Conservation (phyloP, 2,329 filamentous ascomycete genomes). For the Emericellopsis atlantica region DNA sequence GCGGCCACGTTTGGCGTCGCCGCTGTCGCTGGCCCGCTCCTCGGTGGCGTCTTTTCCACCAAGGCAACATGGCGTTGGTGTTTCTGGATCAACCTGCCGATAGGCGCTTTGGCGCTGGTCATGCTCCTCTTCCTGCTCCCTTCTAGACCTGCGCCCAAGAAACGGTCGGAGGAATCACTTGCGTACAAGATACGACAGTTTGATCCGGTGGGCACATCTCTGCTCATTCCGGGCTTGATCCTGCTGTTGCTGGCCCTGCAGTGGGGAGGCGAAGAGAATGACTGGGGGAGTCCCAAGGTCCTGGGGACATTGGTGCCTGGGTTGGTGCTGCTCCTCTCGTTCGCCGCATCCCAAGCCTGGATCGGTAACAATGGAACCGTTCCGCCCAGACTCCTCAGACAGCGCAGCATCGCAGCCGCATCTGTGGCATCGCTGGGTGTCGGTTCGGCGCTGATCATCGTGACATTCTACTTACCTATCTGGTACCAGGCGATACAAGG, state of each 20-base stretch:
- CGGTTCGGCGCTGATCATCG: background rate
- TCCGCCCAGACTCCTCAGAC: conserved; percentile 55
- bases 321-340: conserved; percentile 22
- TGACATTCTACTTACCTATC: conserved; percentile 24
- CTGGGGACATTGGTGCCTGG: conserved; percentile 28
- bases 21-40: conserved; percentile 3
- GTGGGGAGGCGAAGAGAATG: conserved; percentile 22
- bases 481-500: conserved; percentile 33
- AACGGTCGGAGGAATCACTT: too few relatives aligned
- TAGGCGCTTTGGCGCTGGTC: conserved; percentile 8
- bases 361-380: conserved; percentile 20
- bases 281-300: conserved; percentile 15
- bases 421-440: too few relatives aligned
- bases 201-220: conserved; percentile 10
- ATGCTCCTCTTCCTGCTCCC: conserved; percentile 12
- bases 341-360: conserved; percentile 19
- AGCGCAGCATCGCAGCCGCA: conserved; percentile 25
- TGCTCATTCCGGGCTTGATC: conserved; percentile 9
- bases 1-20: conserved; percentile 24
- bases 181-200: background rate
- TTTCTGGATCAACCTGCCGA: conserved; percentile 14
- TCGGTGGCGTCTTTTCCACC: conserved; percentile 8
- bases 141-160: background rate
- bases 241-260: conserved; percentile 29
- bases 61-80: conserved; percentile 9